Conservation (phyloP, 2,329 filamentous ascomycete species). For the Aspergillus tanneri region DNA sequence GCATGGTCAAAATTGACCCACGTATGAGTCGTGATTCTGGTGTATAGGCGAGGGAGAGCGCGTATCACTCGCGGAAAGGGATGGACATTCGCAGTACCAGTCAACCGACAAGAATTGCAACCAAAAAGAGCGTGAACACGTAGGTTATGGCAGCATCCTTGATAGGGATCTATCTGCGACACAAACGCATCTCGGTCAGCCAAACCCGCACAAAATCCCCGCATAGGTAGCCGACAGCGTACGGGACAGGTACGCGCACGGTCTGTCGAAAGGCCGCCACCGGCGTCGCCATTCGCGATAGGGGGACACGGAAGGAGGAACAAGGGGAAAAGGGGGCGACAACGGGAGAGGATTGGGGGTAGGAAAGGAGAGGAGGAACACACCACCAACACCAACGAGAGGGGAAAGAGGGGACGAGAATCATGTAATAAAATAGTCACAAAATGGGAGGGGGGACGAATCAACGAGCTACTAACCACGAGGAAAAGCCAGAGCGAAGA, state of each 20-base stretch:
- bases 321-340: background rate
- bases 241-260: too few relatives aligned
- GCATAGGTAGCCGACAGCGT: too few relatives aligned
- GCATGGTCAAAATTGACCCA: slow-evolving; percentile 28
- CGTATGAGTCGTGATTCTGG: slow-evolving; percentile 2
- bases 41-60: slow-evolving; percentile 10
- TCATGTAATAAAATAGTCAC: slow-evolving; percentile 11
- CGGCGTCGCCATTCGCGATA: slow-evolving; percentile 3
- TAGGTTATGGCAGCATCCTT: slow-evolving; percentile 36
- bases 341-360: background rate
- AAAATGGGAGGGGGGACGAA: background rate
- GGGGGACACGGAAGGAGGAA: background rate
- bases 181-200: slow-evolving; percentile 17
- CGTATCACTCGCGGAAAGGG: slow-evolving; percentile 24
- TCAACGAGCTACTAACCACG: slow-evolving; percentile 16
- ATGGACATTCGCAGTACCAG: slow-evolving; percentile 21
- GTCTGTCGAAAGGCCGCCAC: too few relatives aligned
- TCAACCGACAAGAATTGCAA: slow-evolving; percentile 26
- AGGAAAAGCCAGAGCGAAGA: slow-evolving; percentile 9
- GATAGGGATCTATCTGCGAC: slow-evolving; percentile 12
- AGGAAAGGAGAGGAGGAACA: background rate
- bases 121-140: slow-evolving; percentile 1
- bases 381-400: background rate
- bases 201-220: slow-evolving; percentile 3
- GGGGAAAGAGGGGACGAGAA: slow-evolving; percentile 4